phyloP scores from a whole-genome alignment of 169 alveolate genomes.

The Blepharisma undulans region DNA sequence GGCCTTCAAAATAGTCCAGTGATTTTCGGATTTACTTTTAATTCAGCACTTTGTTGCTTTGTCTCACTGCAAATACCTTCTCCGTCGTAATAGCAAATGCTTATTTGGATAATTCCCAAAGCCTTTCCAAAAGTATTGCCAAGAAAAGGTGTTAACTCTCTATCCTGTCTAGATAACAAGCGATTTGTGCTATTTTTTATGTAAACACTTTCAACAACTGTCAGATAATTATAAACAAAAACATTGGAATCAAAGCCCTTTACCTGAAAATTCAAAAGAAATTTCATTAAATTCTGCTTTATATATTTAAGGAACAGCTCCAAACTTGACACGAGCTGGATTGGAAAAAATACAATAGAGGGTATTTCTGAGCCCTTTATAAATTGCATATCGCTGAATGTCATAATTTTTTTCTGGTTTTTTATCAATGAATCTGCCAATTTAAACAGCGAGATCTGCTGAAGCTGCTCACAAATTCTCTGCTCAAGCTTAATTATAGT shows the following conservation, averaged over 20 bases:
- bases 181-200: background rate
- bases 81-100: background rate
- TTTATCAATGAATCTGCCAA: conserved; percentile 8
- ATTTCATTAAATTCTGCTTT: conserved; percentile 8
- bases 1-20: background rate
- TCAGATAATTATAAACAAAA: conserved; percentile 16
- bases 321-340: background rate
- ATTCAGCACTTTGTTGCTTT: background rate
- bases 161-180: background rate
- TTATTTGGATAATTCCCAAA: background rate
- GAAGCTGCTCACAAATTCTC: background rate
- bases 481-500: background rate
- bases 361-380: background rate
- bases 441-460: background rate
- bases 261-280: background rate
- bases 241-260: background rate
- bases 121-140: conserved; percentile 42
- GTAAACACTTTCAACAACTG: background rate
- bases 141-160: background rate
- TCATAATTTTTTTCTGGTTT: background rate
- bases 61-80: background rate
- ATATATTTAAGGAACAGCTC: background rate
- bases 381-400: background rate
- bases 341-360: background rate
- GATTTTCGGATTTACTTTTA: background rate